Base-by-base conservation (phyloP, 345 rosid species). In the Litchi chinensis region DNA sequence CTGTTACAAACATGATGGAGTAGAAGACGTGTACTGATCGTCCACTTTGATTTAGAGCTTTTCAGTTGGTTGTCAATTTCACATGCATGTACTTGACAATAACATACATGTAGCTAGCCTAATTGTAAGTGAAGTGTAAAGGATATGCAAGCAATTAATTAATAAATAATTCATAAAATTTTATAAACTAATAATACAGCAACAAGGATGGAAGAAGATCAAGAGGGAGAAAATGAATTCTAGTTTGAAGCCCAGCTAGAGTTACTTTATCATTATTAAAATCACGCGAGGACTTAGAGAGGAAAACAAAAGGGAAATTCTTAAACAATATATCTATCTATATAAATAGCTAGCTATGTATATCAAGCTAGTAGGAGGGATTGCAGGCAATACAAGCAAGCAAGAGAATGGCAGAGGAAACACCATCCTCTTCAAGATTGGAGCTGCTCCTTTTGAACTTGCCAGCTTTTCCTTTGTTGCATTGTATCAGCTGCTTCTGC, bases 361-460 rank as follows among this genome's bases (percentile, higher is more conserved):
- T 8, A 21, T 10, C 11, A 19, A 5, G 15, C 43, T 69, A 79
- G 68, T 77, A 86, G 18, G 91, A 78, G 18, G 98, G 89, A 54
- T 84, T 64, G 85, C 95, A 93, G 18, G 95, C 98, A 73, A 95
- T 93, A 77, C 95, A 95, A 62, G 97, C 97, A 10, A 95, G 95
- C 81, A 95, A 83, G 80, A 90, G 89, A 82, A 95, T 93, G 73
- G 98, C 98, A 48, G 98, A 88, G 54, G 98, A 93, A 83, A 85
- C 93, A 37, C 98, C 98, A 68, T 95, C 98, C 40, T 90, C 88
- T 79, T 93, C 92, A 68, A 89, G 91, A 77, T 77, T 87, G 52
- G 91, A 91, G 77, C 85, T 83, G 87, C 98, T 95, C 52, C 97
- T 80, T 87, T 95, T 95, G 91, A 95, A 95, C 88, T 85, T 92